Base-by-base conservation (phyloP, 2,329 filamentous ascomycete species). In the Pseudocercospora ulei region DNA sequence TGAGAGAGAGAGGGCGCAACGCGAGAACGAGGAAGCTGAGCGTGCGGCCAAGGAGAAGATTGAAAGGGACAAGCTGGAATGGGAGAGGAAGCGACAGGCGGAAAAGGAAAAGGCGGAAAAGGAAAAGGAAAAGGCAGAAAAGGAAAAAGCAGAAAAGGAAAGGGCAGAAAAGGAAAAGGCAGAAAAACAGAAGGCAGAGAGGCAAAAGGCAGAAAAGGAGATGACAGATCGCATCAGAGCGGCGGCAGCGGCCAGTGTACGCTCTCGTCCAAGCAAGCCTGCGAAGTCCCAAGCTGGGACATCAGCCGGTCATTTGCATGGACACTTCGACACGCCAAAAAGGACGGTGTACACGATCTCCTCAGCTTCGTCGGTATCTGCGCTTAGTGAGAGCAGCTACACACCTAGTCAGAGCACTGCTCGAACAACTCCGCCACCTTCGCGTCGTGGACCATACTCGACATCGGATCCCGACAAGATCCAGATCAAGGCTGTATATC, bases 401-500 rank as follows among this genome's bases (percentile, higher is more conserved):
- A 81, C 85, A 2, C 74, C 82, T 1, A 92, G 85, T 6, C 77
- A 84, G 43, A 86, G 83, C 9, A 95, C 87, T 1, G 73, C 83
- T 7, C 77, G 78, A 41, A 93, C 87, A 4, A 84, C 83, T 3
- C 83, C 87, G 5, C 85, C 87, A 9, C 54, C 82, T 1, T 86
- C 82, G 3, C 72, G 79, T 48, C 76, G 82, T 31, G 77, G 78
- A 1, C 75, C 83, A 2, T 96, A 95, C 63, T 73, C 76, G 22
- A 95, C 86, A 17, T 83, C 82, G 49, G 85, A 96, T 58, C 87
- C 88, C 0, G 78, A 93, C 65, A 98, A 98, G 71, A 90, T 98
- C 57, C 79, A 94, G 47, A 88, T 98, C 62, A 82, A 82, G 56
- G 90, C 80, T 7, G 90, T 96, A 3, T 96, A 93, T 59, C 72